Conservation (phyloP, 768 basidiomycete genomes). For the Crepidotus variabilis region DNA sequence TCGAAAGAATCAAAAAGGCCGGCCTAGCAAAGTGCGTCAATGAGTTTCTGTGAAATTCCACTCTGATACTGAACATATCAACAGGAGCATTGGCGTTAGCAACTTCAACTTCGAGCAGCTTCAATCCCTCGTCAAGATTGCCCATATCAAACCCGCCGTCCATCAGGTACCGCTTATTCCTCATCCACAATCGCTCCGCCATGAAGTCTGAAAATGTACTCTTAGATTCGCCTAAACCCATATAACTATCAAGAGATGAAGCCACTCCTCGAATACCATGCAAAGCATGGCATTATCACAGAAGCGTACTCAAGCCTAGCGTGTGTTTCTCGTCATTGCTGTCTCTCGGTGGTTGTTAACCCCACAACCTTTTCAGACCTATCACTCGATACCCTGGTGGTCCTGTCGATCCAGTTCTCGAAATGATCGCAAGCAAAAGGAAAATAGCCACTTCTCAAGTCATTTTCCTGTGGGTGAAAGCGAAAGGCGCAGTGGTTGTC, state of each 20-base stretch:
- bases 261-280: constrained; percentile 54
- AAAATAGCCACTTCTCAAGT: constrained; percentile 62
- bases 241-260: constrained; percentile 58
- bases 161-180: constrained; percentile 51
- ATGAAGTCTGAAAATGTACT: constrained; percentile 1
- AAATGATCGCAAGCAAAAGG: constrained; percentile 47
- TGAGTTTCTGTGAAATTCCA: not conserved
- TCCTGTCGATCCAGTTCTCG: constrained; percentile 55
- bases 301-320: constrained; percentile 71
- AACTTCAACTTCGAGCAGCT: constrained; percentile 58
- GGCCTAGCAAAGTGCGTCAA: constrained; percentile 36
- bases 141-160: constrained; percentile 58
- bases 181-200: constrained; percentile 8
- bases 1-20: constrained; percentile 49
- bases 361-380: constrained; percentile 34
- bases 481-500: constrained; percentile 64
- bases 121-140: constrained; percentile 44
- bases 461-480: constrained; percentile 63
- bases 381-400: constrained; percentile 60
- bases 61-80: not conserved
- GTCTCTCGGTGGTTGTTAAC: not conserved
- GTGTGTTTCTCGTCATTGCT: constrained; percentile 29
- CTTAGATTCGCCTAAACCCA: constrained; percentile 65
- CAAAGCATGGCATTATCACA: constrained; percentile 55
- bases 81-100: constrained; percentile 70